Evolutionary conservation across 805 yeast genomes (phyloP).

Genomic region (Ogataea corticis): DNA sequence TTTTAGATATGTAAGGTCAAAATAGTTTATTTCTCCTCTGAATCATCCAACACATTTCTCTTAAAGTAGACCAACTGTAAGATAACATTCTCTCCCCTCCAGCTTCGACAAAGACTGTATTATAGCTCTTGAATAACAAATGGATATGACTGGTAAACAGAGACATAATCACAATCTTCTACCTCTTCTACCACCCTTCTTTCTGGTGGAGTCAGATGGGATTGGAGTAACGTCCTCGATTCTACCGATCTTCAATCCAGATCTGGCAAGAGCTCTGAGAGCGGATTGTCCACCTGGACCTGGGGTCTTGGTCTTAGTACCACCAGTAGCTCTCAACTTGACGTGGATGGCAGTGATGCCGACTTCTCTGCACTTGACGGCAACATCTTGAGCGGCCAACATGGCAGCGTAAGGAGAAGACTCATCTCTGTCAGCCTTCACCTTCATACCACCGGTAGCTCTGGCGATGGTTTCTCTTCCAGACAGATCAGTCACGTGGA

Average conservation of each 20-base stretch:
- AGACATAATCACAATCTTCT: conserved; percentile 71
- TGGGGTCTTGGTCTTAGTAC: conserved; percentile 99
- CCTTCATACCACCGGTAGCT: conserved; percentile 99
- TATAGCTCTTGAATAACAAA: conserved; percentile 10
- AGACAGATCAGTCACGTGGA: conserved; percentile 98
- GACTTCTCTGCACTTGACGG: conserved; percentile 98
- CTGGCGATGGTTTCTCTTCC: conserved; percentile 99
- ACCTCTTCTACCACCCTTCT: conserved; percentile 99
- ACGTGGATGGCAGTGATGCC: conserved; percentile 99
- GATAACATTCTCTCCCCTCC: conserved; percentile 4
- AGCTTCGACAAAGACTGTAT: conserved; percentile 3
- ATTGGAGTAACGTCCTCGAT: conserved; percentile 99
- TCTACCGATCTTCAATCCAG: conserved; percentile 99
- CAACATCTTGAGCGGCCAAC: conserved; percentile 99
- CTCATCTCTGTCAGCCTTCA: conserved; percentile 99
- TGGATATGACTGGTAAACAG: conserved; percentile 6
- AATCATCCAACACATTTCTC: conserved; percentile 12
- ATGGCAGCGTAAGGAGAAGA: conserved; percentile 99
- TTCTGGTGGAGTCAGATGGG: conserved; percentile 99
- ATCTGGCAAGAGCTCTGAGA: conserved; percentile 98
- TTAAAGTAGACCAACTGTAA: conserved; percentile 5
- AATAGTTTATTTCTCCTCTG: conserved; percentile 9
- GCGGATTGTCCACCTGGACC: conserved; percentile 99
- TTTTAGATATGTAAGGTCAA: conserved; percentile 13
- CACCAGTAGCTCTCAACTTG: conserved; percentile 99